phyloP scores from a whole-genome alignment of 768 basidiomycete species.

The Hygrophoropsis aurantiaca region DNA sequence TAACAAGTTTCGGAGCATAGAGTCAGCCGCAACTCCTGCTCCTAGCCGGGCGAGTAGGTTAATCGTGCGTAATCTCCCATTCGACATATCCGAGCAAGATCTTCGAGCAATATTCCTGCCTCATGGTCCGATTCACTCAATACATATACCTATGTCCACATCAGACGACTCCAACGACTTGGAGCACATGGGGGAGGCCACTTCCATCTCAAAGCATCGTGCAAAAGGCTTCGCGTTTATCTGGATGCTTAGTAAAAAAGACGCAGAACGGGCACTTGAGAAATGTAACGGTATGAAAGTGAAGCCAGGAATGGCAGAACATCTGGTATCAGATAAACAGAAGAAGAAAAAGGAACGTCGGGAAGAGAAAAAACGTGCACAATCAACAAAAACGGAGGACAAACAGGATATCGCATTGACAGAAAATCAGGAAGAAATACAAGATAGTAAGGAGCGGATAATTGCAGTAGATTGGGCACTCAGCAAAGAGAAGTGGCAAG shows the following conservation, averaged over 20 bases:
- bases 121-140: constrained; percentile 82
- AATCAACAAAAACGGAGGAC: constrained; percentile 26
- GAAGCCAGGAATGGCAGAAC: constrained; percentile 59
- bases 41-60: constrained; percentile 77
- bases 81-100: constrained; percentile 80
- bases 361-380: constrained; percentile 44
- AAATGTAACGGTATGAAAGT: constrained; percentile 76
- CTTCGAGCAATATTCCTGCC: constrained; percentile 84
- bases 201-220: constrained; percentile 26
- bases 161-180: constrained; percentile 25
- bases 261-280: constrained; percentile 81
- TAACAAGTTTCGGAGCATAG: constrained; percentile 6
- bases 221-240: constrained; percentile 91
- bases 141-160: constrained; percentile 66
- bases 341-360: constrained; percentile 63
- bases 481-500: constrained; percentile 91
- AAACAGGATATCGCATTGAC: constrained; percentile 37
- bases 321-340: constrained; percentile 60
- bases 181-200: constrained; percentile 22
- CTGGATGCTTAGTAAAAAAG: constrained; percentile 85
- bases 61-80: constrained; percentile 90
- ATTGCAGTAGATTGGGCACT: constrained; percentile 97
- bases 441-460: constrained; percentile 50
- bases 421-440: constrained; percentile 32
- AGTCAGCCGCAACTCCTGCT: constrained; percentile 37